Evolutionary conservation across 306 rosid genomes (phyloP), one percentile per base, ranked within the genome.

Genomic region (Vicia sativa): DNA sequence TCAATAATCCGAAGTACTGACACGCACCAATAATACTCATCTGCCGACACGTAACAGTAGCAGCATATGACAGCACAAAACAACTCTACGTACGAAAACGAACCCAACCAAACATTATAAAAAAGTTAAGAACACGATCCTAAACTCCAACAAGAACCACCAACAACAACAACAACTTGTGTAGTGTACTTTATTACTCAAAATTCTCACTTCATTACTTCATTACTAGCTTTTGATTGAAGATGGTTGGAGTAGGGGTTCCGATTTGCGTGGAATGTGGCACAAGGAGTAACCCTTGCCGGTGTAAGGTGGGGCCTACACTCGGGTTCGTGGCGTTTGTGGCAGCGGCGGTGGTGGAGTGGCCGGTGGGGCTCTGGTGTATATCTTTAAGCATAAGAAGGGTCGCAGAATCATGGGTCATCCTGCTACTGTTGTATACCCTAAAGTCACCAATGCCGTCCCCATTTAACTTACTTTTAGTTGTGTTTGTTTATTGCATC

Each of bases 281-380:
- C 0, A 88, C 84, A 0, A 14, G 11, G 0, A 83, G 89, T 70
- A 88, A 91, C 78, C 96, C 93, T 15, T 88, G 93, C 78, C 80
- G 91, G 80, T 91, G 97, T 86, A 88, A 80, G 79, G 76, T 91
- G 42, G 93, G 96, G 3, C 97, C 93, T 1, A 88, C 96, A 1
- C 15, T 91, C 5, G 93, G 93, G 4, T 80, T 78, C 57, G 4
- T 91, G 77, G 91, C 88, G 6, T 88, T 91, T 29, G 78, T 46
- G 1, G 87, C 39, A 28, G 81, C 91, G 21, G 96, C 87, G 25
- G 16, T 77, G 28, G 88, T 91, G 45, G 93, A 91, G 71, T 91
- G 97, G 96, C 97, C 97, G 7, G 78, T 88, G 96, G 96, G 41
- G 92, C 88, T 62, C 11, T 85, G 0, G 87, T 91, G 3, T 90